Evolutionary conservation across 805 yeast species (phyloP).

Genomic region (Wickerhamiella siamensis): DNA sequence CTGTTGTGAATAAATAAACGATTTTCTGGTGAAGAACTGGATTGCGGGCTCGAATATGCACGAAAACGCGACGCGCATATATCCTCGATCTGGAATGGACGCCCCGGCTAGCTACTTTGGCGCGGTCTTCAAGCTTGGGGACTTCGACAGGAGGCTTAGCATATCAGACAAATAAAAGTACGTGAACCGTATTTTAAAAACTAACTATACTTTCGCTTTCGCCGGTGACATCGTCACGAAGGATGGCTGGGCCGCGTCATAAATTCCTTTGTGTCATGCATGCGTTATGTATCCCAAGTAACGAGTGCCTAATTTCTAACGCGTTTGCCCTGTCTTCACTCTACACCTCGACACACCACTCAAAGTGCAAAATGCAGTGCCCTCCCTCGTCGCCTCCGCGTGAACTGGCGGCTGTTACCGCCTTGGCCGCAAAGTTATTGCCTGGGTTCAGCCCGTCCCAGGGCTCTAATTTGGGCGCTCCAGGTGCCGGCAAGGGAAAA

Average conservation of each 20-base stretch:
- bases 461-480: background rate
- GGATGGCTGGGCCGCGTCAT: background rate
- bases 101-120: too few relatives aligned
- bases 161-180: too few relatives aligned
- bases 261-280: slow-evolving; percentile 3
- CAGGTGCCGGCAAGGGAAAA: background rate
- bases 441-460: slow-evolving; percentile 8
- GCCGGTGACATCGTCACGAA: too few relatives aligned
- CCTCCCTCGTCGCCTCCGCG: slow-evolving; percentile 11
- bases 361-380: slow-evolving; percentile 6
- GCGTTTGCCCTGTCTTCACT: slow-evolving; percentile 3
- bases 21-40: too few relatives aligned
- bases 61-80: background rate
- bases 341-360: background rate
- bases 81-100: background rate
- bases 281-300: slow-evolving; percentile 1
- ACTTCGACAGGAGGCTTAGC: too few relatives aligned
- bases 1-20: too few relatives aligned
- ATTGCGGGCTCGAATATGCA: too few relatives aligned
- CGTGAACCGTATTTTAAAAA: too few relatives aligned
- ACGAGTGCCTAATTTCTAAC: slow-evolving; percentile 2
- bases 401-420: slow-evolving; percentile 2
- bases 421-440: background rate
- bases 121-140: too few relatives aligned
- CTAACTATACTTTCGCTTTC: too few relatives aligned